A percentile compares a stretch with the other conserved stretches of the same genome.
These are phyloP conservation scores for Tricharina praecox DNA, from an alignment of 495 filamentous ascomycete species.

Conservation along the genomic window DNA sequence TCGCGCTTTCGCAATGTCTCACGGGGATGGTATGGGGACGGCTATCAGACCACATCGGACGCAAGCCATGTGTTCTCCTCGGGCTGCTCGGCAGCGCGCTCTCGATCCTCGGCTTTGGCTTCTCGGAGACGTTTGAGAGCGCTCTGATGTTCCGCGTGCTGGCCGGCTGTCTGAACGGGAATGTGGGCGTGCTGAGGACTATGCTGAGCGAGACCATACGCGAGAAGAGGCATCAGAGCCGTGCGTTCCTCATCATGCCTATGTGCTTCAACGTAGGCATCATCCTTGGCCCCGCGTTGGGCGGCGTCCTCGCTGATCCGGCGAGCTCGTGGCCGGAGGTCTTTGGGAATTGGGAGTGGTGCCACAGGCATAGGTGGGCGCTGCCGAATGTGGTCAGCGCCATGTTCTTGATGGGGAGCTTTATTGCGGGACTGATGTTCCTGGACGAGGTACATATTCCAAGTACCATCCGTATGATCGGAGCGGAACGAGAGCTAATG, in stretches of 20 bases:
- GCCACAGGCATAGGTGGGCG: slow-evolving; percentile 44
- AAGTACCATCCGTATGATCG: background rate
- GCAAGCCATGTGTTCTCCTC: slow-evolving; percentile 66
- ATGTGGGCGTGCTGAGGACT: slow-evolving; percentile 64
- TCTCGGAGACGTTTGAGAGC: slow-evolving; percentile 62
- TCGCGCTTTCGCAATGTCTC: slow-evolving; percentile 60
- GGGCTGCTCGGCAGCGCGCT: slow-evolving; percentile 66
- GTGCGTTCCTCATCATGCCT: slow-evolving; percentile 65
- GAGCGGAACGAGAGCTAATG: slow-evolving; percentile 8
- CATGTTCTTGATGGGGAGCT: slow-evolving; percentile 35
- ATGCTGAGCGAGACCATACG: slow-evolving; percentile 56
- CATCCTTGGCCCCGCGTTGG: slow-evolving; percentile 46
- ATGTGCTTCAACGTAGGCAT: slow-evolving; percentile 65
- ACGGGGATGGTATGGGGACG: slow-evolving; percentile 77
- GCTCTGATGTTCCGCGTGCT: slow-evolving; percentile 58
- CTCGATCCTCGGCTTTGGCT: slow-evolving; percentile 66
- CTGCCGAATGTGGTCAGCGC: slow-evolving; percentile 46
- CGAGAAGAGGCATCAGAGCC: slow-evolving; percentile 49
- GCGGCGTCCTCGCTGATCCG: slow-evolving; percentile 58
- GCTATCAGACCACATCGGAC: slow-evolving; percentile 62
- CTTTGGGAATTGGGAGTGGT: slow-evolving; percentile 52
- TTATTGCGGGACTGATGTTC: slow-evolving; percentile 37
- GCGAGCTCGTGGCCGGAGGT: slow-evolving; percentile 38
- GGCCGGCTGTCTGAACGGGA: slow-evolving; percentile 68
- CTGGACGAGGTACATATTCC: slow-evolving; percentile 38